phyloP scores from a whole-genome alignment of 352 stramenopile species.

The Globisporangium viniferum region DNA sequence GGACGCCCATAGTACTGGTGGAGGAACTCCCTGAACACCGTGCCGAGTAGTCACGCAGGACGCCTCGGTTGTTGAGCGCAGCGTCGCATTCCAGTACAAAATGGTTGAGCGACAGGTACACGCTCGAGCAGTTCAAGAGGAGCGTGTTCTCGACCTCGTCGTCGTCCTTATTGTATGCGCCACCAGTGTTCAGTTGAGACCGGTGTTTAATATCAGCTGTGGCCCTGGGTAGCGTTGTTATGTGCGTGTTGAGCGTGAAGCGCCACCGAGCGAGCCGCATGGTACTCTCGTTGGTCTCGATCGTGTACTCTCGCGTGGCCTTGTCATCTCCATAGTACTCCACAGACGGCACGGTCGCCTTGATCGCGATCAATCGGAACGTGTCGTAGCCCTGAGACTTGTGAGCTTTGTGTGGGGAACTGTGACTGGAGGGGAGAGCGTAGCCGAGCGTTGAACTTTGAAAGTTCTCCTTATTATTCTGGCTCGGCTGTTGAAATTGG shows the following conservation, averaged over 20 bases:
- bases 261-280: conserved; percentile 54
- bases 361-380: conserved; percentile 60
- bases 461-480: conserved; percentile 10
- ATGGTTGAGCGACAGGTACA: conserved; percentile 37
- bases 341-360: conserved; percentile 37
- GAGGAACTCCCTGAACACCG: not conserved
- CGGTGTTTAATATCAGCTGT: conserved; percentile 11
- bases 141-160: conserved; percentile 25
- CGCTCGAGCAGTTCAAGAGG: conserved; percentile 31
- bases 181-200: not conserved
- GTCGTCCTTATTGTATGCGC: not conserved
- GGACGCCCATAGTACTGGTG: not conserved
- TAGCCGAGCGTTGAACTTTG: conserved; percentile 5
- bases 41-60: conserved; percentile 15
- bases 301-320: conserved; percentile 54
- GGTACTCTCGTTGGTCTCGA: conserved; percentile 57
- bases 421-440: not conserved
- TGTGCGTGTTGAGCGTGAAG: conserved; percentile 23
- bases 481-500: not conserved
- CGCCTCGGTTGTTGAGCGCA: conserved; percentile 21
- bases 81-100: conserved; percentile 28
- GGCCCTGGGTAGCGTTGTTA: not conserved
- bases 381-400: conserved; percentile 10
- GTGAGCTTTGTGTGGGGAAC: not conserved
- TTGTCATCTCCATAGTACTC: conserved; percentile 60